These are phyloP conservation scores for Linanthus parryae DNA, from an alignment of 148 eudicot genomes.

Conservation along the genomic window DNA sequence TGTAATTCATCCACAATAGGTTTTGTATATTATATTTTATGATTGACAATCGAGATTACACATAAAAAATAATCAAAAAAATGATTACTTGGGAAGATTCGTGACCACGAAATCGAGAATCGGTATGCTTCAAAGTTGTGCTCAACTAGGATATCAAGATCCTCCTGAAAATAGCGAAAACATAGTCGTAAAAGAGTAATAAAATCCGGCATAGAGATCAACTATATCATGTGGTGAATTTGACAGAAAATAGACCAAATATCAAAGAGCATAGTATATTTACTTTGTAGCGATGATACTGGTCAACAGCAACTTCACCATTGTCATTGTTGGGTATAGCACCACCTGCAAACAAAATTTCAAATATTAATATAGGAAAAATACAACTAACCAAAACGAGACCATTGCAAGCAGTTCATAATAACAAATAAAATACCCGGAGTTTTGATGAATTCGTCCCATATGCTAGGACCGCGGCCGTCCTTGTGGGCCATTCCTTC, in stretches of 20 bases:
- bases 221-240: no score
- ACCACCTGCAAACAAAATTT: no score
- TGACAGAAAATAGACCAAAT: background rate
- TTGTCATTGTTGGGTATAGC: conserved; percentile 54
- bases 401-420: no score
- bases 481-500: conserved; percentile 76
- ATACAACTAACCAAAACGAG: no score
- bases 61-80: background rate
- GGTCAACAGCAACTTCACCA: conserved; percentile 75
- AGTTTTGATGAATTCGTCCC: conserved; percentile 64
- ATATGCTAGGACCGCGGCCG: conserved; percentile 86
- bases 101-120: conserved; percentile 96
- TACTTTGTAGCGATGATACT: conserved; percentile 80
- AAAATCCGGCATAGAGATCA: no score
- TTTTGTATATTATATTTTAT: no score
- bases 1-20: no score
- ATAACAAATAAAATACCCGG: conserved; percentile 36
- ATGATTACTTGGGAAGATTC: conserved; percentile 77
- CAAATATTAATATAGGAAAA: no score
- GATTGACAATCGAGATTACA: background rate
- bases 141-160: conserved; percentile 66
- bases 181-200: background rate
- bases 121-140: conserved; percentile 82
- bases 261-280: background rate
- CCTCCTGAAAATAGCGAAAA: conserved; percentile 77